Conservation (phyloP, 2,329 filamentous ascomycete species). For the Pseudocercospora vitis region DNA sequence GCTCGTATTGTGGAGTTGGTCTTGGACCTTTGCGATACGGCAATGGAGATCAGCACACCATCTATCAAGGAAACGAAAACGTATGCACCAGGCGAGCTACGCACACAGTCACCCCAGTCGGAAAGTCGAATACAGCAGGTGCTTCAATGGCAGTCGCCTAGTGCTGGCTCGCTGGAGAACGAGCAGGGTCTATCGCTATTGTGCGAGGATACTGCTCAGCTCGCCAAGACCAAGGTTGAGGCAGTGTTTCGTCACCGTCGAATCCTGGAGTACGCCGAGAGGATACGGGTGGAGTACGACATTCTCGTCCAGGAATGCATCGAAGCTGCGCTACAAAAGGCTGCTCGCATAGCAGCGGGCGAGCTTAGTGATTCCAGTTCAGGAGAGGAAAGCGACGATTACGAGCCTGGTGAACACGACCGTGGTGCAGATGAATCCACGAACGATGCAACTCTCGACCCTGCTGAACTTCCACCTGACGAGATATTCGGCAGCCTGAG, state of each 20-base stretch:
- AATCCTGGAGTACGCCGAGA: constrained; percentile 93
- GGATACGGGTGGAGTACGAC: constrained; percentile 91
- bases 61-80: constrained; percentile 78
- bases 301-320: constrained; percentile 94
- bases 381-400: constrained; percentile 28
- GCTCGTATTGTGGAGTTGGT: constrained; percentile 92
- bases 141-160: constrained; percentile 93
- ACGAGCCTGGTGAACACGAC: constrained; percentile 28
- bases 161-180: constrained; percentile 85
- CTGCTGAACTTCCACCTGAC: constrained; percentile 34
- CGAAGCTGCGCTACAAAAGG: constrained; percentile 84
- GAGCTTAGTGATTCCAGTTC: constrained; percentile 73
- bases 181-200: constrained; percentile 84
- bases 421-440: constrained; percentile 15
- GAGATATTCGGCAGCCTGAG: constrained; percentile 26
- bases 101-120: constrained; percentile 92
- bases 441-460: constrained; percentile 50
- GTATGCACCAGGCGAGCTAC: constrained; percentile 70
- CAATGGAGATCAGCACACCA: constrained; percentile 90
- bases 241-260: constrained; percentile 86
- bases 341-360: constrained; percentile 81
- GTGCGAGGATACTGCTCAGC: constrained; percentile 84
- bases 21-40: constrained; percentile 92
- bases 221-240: constrained; percentile 86
- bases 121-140: constrained; percentile 94